Percentiles rank a stretch among this genome's conserved stretches.
phyloP scores from a whole-genome alignment of 2,329 filamentous ascomycete genomes.

The Calonectria multiphialidica region DNA sequence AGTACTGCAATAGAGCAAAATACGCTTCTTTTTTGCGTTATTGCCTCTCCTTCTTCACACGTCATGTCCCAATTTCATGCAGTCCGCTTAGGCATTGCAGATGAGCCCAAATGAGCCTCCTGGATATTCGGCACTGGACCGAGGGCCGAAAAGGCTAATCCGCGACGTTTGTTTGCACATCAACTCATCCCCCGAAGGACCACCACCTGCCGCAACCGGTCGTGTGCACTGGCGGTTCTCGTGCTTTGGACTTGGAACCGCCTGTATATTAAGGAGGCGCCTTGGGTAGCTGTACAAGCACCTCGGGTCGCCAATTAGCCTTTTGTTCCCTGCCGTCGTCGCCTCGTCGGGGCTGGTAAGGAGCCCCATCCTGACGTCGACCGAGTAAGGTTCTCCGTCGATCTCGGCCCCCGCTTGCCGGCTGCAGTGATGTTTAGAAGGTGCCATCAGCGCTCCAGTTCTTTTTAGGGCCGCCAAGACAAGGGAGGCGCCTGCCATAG shows the following conservation, averaged over 20 bases:
- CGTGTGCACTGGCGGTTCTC: neutral
- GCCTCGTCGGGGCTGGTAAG: neutral
- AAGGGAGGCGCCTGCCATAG: neutral
- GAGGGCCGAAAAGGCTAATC: neutral
- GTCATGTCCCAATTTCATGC: neutral
- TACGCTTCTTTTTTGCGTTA: constrained; percentile 9
- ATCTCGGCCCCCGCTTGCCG: constrained; percentile 7
- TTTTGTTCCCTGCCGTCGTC: neutral
- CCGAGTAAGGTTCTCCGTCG: neutral
- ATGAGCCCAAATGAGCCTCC: neutral
- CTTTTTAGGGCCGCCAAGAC: neutral
- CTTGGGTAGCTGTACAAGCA: neutral
- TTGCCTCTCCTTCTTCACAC: neutral
- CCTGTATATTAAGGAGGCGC: neutral
- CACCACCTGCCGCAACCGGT: neutral
- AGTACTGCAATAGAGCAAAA: neutral
- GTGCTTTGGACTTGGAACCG: neutral
- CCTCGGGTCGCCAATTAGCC: neutral
- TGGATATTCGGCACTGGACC: neutral
- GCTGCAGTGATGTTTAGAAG: neutral
- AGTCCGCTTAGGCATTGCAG: neutral
- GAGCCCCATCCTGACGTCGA: neutral
- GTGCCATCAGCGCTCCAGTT: neutral
- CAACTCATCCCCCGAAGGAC: neutral
- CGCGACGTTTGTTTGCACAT: neutral